A percentile compares a stretch with the other conserved stretches of the same genome.
Conservation (phyloP, 306 rosid genomes). For the Ormosia semicastrata region DNA sequence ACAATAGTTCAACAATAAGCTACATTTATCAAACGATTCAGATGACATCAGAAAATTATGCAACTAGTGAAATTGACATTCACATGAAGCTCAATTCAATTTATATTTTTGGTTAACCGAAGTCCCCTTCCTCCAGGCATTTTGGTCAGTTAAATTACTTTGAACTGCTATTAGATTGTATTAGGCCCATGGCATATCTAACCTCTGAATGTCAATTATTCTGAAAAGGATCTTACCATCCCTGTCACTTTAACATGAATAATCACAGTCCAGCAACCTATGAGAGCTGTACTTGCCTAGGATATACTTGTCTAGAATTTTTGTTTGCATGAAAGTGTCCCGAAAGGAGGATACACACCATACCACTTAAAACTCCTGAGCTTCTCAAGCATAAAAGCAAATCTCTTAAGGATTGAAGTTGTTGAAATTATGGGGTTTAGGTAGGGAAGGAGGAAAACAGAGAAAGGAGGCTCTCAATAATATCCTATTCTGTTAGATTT, state of each 20-base stretch:
- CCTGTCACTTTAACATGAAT: neutral
- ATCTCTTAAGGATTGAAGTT: neutral
- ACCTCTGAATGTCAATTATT: neutral
- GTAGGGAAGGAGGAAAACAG: neutral
- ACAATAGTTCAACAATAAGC: constrained; percentile 7
- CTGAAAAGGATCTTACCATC: neutral
- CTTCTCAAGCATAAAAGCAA: neutral
- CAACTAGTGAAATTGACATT: neutral
- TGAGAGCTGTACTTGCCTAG: neutral
- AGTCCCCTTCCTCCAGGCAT: neutral
- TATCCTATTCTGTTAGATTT: neutral
- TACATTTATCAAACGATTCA: neutral
- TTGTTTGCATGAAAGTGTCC: neutral
- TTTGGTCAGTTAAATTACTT: neutral
- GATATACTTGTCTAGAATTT: neutral
- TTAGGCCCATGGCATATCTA: neutral
- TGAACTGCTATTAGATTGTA: neutral
- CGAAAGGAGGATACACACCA: neutral
- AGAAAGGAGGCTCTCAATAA: neutral
- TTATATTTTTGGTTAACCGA: neutral
- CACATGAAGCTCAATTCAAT: neutral
- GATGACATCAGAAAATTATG: neutral
- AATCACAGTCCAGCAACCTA: neutral
- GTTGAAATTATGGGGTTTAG: neutral
- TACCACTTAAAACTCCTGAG: neutral